Base-by-base conservation (phyloP, 192 early-diverging fungal species). In the Entophlyctis luteolus region DNA sequence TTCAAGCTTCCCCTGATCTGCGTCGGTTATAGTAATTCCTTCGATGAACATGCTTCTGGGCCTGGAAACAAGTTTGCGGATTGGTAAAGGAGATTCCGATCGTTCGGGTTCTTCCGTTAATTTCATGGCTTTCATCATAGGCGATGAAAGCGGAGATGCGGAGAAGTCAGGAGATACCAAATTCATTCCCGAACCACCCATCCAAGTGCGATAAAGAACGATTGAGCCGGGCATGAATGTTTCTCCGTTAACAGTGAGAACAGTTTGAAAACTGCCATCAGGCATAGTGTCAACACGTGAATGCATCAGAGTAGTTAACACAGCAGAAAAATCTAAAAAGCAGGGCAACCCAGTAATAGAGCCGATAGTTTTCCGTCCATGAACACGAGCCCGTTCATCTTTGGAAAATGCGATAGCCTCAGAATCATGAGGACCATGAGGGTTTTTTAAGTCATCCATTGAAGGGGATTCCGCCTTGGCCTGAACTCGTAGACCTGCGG, bases 211-310 rank as follows among this genome's bases (percentile, higher is more conserved):
- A 62, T 71, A 86, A 32, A 86, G 32, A 20, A 84, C 84, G 25
- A 98, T 80, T 37, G 89, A 89, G 0, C 95, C 97, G 22, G 93
- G 89, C n/a, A 86, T 78, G 80, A 99, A 99, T 8, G 68, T 68
- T 16, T 75, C 75, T 1, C 82, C 83, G 27, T 78, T 71, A 3
- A 86, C 47, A 1, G 55, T 72, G 55, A 86, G 75, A 2, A 71
- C 54, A 3, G 79, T 84, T 54, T 81, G 59, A 34, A 83, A 57
- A 14, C 47, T 35, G 23, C 72, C 77, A 3, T 62, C 55, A 8
- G 48, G 32, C 32, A 70, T 39, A 6, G 56, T 39, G 12, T 62
- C 50, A 16, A 60, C 68, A 8, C 27, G 66, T n/a, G 59, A 14
- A 14, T 74, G 20, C 4, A 68, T 66, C 37, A 81, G 48, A 1